phyloP scores from a whole-genome alignment of 306 rosid species.

The Rosa persica region DNA sequence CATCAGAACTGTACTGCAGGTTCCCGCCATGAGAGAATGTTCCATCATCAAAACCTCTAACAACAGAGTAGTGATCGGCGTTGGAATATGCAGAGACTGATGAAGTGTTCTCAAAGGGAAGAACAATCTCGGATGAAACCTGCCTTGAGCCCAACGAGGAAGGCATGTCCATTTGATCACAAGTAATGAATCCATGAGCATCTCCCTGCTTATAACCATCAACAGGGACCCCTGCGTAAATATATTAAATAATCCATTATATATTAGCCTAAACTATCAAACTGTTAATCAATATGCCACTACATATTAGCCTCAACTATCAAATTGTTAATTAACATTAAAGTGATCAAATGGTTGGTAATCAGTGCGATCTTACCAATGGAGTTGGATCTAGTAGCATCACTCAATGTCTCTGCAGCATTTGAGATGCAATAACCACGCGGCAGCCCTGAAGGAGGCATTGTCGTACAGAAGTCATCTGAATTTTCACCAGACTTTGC shows the following conservation, averaged over 20 bases:
- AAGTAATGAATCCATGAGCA: slow-evolving; percentile 9
- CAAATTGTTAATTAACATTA: neutral
- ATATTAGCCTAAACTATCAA: neutral
- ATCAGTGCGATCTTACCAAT: neutral
- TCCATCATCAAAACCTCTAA: slow-evolving; percentile 16
- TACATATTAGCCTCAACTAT: neutral
- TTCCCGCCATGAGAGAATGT: neutral
- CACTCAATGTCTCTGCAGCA: slow-evolving; percentile 2
- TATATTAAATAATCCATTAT: neutral
- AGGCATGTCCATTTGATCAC: slow-evolving; percentile 1
- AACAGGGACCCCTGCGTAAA: slow-evolving; percentile 9
- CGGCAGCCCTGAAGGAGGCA: slow-evolving; percentile 18
- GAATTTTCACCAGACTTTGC: slow-evolving; percentile 11
- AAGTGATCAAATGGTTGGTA: neutral
- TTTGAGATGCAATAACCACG: neutral
- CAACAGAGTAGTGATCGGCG: slow-evolving; percentile 22
- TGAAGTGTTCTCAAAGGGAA: slow-evolving; percentile 24
- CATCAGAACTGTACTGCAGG: slow-evolving; percentile 20
- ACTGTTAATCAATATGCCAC: neutral
- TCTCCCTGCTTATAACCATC: slow-evolving; percentile 13
- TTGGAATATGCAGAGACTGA: slow-evolving; percentile 22
- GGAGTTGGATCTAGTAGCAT: neutral
- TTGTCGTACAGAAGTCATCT: neutral
- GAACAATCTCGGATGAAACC: slow-evolving; percentile 13
- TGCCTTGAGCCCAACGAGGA: neutral